Evolutionary conservation across 768 basidiomycete genomes (phyloP).

Genomic region (Panaeolus papilionaceus): DNA sequence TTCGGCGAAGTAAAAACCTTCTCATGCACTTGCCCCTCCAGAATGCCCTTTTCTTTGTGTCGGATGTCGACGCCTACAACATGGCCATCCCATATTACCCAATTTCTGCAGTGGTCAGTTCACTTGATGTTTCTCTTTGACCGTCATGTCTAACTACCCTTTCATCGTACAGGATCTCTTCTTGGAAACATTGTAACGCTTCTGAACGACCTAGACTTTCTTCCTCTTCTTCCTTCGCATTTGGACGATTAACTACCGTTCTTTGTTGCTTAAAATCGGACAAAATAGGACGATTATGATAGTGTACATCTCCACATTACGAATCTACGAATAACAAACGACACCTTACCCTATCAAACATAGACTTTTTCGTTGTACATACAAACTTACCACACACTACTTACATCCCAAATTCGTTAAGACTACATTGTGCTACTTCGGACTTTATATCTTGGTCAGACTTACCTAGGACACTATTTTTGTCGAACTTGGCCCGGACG

Average conservation of each 20-base stretch:
- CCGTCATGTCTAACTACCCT: not conserved
- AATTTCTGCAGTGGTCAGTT: slow-evolving; percentile 43
- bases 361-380: no score
- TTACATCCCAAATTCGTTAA: not conserved
- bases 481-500: no score
- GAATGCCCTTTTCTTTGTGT: slow-evolving; percentile 50
- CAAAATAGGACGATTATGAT: not conserved
- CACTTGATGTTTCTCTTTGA: not conserved
- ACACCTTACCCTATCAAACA: no score
- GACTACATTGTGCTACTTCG: not conserved
- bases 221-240: not conserved
- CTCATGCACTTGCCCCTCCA: slow-evolving; percentile 18
- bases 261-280: not conserved
- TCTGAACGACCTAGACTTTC: not conserved
- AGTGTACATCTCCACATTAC: not conserved
- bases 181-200: slow-evolving; percentile 13
- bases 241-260: not conserved
- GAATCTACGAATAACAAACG: slow-evolving; percentile 15
- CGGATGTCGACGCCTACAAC: slow-evolving; percentile 49
- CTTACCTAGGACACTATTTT: no score
- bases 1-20: not conserved
- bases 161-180: slow-evolving; percentile 27
- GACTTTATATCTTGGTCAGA: not conserved
- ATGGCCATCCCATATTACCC: slow-evolving; percentile 31
- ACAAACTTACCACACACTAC: no score